Base-by-base conservation (phyloP, 768 basidiomycete species). In the Tephrocybe sp. region DNA sequence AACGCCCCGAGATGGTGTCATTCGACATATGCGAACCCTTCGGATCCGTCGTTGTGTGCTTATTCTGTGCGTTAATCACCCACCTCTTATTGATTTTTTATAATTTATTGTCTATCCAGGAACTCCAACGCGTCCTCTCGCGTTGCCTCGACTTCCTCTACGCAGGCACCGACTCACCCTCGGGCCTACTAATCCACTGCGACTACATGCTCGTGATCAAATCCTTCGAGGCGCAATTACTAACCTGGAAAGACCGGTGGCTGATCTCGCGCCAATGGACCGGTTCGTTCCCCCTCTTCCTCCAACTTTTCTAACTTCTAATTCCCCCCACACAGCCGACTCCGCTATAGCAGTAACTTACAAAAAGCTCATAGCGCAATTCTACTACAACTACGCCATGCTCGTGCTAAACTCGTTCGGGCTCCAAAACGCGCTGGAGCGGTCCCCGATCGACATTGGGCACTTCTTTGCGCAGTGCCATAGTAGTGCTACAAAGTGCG, bases 351-450 rank as follows among this genome's bases (percentile, higher is more conserved):
- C 61, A 24, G 48, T 54, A 1, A 66, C 77, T 47, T 85, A 84
- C 69, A 74, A 76, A 49, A 63, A 63, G 35, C 66, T 77, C 42
- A 80, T 82, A 34, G 76, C 79, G 22, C 72, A 80, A 56, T 95
- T 93, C 62, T 92, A 92, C 64, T 88, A 80, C 69, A 80, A 91
- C 63, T 96, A 96, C 60, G 82, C 86, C 21, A 81, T 83, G 69
- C 80, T 99, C 44, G 90, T 97, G 30, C 72, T 98, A 50, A 94
- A 97, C 63, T 96, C 95, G 1, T 99, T 99, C 59, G 96, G 96
- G 9, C 77, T 99, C 35, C 95, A 99, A 66, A 90, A 96, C 61
- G 92, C 96, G n/a, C 70, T 98, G 48, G 95, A 96, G 67, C 78
- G 81, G 16, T 76, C 80, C 3, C 69, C 79, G 0, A 67, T 88